Percentiles rank a stretch among this genome's conserved stretches.
Conservation (phyloP, 805 yeast species). For the Lipomyces sp. region DNA sequence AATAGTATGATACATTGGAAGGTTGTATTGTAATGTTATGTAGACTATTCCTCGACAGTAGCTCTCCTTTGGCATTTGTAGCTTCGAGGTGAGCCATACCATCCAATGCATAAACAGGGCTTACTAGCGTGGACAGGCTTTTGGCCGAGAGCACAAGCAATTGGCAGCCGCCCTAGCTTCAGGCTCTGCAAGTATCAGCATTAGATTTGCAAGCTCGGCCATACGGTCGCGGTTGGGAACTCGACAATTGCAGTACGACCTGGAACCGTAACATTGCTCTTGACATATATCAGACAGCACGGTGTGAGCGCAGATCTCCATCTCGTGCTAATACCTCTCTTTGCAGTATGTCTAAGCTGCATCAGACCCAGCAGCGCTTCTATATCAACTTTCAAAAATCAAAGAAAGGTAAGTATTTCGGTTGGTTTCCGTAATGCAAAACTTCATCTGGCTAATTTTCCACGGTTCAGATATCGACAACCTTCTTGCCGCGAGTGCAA, state of each 20-base stretch:
- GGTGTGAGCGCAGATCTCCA: not conserved
- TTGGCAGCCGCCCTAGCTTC: too few species aligned
- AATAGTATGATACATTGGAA: not conserved
- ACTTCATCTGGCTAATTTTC: not conserved
- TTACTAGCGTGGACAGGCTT: not conserved
- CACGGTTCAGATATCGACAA: slow-evolving; percentile 13
- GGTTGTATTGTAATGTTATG: too few species aligned
- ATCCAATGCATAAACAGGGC: not conserved
- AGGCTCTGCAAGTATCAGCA: too few species aligned
- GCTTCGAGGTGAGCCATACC: not conserved
- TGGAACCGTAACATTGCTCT: too few species aligned
- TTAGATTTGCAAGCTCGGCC: too few species aligned
- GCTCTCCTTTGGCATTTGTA: not conserved
- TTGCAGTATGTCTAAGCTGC: slow-evolving; percentile 31
- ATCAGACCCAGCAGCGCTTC: slow-evolving; percentile 34
- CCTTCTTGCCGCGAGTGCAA: slow-evolving; percentile 12
- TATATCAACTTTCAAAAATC: slow-evolving; percentile 24
- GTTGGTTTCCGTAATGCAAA: not conserved
- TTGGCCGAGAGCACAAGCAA: not conserved
- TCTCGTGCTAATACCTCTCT: not conserved
- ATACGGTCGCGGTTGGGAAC: too few species aligned
- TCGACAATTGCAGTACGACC: too few species aligned
- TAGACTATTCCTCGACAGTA: not conserved
- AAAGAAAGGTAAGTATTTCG: slow-evolving; percentile 13
- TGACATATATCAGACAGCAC: not conserved